These are phyloP conservation scores for Ustilago crameri DNA, from an alignment of 1,284 basidiomycete genomes.

Conservation along the genomic window DNA sequence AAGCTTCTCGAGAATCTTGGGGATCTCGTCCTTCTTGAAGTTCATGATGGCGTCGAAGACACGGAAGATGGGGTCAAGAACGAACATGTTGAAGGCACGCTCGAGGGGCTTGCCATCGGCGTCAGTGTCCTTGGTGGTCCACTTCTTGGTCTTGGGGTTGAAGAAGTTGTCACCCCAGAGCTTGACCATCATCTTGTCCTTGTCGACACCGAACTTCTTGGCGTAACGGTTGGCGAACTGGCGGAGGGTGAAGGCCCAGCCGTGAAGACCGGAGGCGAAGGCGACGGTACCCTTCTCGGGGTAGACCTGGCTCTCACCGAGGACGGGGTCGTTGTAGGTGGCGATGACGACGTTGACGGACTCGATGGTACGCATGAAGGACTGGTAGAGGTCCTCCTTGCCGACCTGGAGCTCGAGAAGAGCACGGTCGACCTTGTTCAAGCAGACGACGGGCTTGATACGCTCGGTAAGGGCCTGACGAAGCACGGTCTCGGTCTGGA, in stretches of 20 bases:
- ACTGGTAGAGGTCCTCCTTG: slow-evolving; percentile 98
- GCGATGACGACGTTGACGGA: slow-evolving; percentile 99
- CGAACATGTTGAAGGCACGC: slow-evolving; percentile 77
- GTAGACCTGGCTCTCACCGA: slow-evolving; percentile 99
- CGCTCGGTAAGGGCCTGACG: slow-evolving; percentile 97
- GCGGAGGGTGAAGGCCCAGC: slow-evolving; percentile 99
- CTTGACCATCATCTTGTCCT: slow-evolving; percentile 96
- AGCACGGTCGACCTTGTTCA: slow-evolving; percentile 99
- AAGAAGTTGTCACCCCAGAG: slow-evolving; percentile 99
- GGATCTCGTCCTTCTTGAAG: slow-evolving; percentile 95
- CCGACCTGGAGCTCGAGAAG: slow-evolving; percentile 97
- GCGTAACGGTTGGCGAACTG: slow-evolving; percentile 95
- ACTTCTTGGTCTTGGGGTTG: slow-evolving; percentile 97
- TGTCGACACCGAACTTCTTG: slow-evolving; percentile 99
- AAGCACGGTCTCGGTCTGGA: slow-evolving; percentile 99
- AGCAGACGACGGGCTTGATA: slow-evolving; percentile 99
- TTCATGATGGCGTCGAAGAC: slow-evolving; percentile 99
- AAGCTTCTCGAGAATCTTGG: slow-evolving; percentile 92
- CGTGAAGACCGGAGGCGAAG: slow-evolving; percentile 99
- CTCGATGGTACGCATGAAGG: slow-evolving; percentile 97
- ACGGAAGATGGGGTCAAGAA: slow-evolving; percentile 99
- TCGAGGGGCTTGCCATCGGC: slow-evolving; percentile 87
- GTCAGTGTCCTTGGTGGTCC: slow-evolving; percentile 83
- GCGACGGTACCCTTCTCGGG: slow-evolving; percentile 98
- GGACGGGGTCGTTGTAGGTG: slow-evolving; percentile 91